Evolutionary conservation across 2,329 filamentous ascomycete genomes (phyloP).

Genomic region (Ascochyta fabae): DNA sequence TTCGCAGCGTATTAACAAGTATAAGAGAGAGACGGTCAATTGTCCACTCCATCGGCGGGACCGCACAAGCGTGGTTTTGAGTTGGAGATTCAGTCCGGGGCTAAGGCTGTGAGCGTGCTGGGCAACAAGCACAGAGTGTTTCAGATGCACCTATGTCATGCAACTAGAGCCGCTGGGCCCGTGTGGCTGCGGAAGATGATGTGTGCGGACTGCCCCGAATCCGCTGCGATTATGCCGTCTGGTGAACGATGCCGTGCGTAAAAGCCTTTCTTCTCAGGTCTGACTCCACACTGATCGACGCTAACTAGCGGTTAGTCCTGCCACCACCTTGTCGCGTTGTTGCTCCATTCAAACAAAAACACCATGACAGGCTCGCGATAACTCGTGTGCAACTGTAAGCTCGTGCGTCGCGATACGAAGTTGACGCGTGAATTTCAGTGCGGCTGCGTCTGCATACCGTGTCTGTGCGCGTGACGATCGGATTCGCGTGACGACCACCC

Average conservation of each 20-base stretch:
- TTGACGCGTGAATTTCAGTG: not conserved
- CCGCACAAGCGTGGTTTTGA: constrained; percentile 17
- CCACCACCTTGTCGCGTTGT: no score
- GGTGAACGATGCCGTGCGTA: constrained; percentile 2
- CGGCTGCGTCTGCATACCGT: constrained; percentile 1
- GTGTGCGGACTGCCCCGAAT: not conserved
- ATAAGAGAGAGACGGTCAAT: constrained; percentile 13
- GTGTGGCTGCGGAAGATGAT: constrained; percentile 8
- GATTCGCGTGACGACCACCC: no score
- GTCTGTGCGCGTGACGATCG: no score
- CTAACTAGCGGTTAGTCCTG: no score
- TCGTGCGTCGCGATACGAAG: not conserved
- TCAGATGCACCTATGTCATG: constrained; percentile 17
- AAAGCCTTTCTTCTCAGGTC: constrained; percentile 9
- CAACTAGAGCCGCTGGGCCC: constrained; percentile 6
- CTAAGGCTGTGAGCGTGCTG: constrained; percentile 20
- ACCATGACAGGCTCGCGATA: not conserved
- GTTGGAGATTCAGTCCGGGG: constrained; percentile 14
- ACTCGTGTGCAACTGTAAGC: constrained; percentile 7
- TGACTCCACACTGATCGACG: constrained; percentile 14
- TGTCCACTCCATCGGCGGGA: constrained; percentile 3
- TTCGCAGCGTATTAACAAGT: not conserved
- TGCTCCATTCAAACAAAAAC: constrained; percentile 3
- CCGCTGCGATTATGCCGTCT: constrained; percentile 10
- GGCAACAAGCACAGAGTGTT: constrained; percentile 15